Conservation (phyloP, 2,329 filamentous ascomycete species). For the Metarhizium rileyi region DNA sequence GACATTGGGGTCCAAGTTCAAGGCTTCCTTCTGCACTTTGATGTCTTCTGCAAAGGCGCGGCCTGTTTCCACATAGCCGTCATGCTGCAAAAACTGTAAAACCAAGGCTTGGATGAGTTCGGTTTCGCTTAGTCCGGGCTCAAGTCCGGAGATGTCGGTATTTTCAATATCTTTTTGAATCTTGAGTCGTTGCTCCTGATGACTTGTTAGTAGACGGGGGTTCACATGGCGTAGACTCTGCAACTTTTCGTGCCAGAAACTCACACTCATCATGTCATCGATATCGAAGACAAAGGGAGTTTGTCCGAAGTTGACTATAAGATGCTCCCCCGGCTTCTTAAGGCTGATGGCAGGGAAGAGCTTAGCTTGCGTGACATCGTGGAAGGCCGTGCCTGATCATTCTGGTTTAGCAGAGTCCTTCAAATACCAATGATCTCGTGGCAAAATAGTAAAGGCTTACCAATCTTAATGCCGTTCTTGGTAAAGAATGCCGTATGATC, state of each 20-base stretch:
- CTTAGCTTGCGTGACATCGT: conserved; percentile 50
- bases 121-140: conserved; percentile 59
- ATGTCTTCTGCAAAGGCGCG: conserved; percentile 80
- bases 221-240: neutral
- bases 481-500: conserved; percentile 59
- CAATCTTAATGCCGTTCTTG: conserved; percentile 49
- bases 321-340: conserved; percentile 52
- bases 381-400: conserved; percentile 56
- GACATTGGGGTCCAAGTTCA: conserved; percentile 47
- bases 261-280: conserved; percentile 70
- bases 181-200: conserved; percentile 48
- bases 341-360: conserved; percentile 60
- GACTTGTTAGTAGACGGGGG: conserved; percentile 7
- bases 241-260: conserved; percentile 13
- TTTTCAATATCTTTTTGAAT: conserved; percentile 51
- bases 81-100: conserved; percentile 84
- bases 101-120: conserved; percentile 72
- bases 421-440: neutral
- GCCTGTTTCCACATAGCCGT: conserved; percentile 91
- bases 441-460: conserved; percentile 24
- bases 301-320: conserved; percentile 58
- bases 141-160: conserved; percentile 49
- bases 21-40: conserved; percentile 58
- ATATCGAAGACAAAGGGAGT: conserved; percentile 85
- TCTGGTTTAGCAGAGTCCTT: neutral